These are phyloP conservation scores for Monosporozyma siamensis DNA, from an alignment of 805 yeast genomes.

Conservation along the genomic window DNA sequence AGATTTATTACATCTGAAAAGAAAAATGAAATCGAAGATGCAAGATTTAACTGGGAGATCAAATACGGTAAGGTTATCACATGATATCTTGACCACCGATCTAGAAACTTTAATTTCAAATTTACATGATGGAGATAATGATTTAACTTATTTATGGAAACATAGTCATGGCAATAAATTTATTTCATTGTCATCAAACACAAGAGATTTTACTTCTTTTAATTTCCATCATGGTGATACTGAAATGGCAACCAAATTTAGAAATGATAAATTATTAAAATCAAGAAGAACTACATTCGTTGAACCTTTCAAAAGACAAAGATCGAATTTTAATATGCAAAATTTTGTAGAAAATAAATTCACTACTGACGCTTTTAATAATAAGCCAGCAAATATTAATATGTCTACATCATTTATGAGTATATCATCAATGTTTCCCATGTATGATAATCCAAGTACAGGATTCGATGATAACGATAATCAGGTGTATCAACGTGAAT, in stretches of 20 bases:
- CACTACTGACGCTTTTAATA: neutral
- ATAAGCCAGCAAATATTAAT: neutral
- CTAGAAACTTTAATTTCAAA: slow-evolving; percentile 26
- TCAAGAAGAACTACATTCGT: neutral
- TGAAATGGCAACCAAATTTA: slow-evolving; percentile 6
- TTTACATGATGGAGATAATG: slow-evolving; percentile 24
- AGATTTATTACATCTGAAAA: slow-evolving; percentile 47
- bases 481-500: slow-evolving; percentile 19
- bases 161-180: slow-evolving; percentile 10
- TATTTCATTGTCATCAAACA: slow-evolving; percentile 2
- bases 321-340: neutral
- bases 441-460: slow-evolving; percentile 18
- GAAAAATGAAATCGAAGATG: slow-evolving; percentile 62
- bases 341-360: slow-evolving; percentile 3
- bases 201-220: slow-evolving; percentile 13
- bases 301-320: neutral
- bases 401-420: slow-evolving; percentile 13
- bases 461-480: slow-evolving; percentile 12
- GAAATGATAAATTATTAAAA: slow-evolving; percentile 1
- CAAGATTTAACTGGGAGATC: slow-evolving; percentile 48
- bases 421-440: slow-evolving; percentile 21
- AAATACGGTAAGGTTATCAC: slow-evolving; percentile 27
- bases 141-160: slow-evolving; percentile 38
- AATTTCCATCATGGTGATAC: slow-evolving; percentile 22
- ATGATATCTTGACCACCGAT: slow-evolving; percentile 34